Evolutionary conservation across 2,329 filamentous ascomycete genomes (phyloP).

Genomic region (Ceratocystis diversiconidia): DNA sequence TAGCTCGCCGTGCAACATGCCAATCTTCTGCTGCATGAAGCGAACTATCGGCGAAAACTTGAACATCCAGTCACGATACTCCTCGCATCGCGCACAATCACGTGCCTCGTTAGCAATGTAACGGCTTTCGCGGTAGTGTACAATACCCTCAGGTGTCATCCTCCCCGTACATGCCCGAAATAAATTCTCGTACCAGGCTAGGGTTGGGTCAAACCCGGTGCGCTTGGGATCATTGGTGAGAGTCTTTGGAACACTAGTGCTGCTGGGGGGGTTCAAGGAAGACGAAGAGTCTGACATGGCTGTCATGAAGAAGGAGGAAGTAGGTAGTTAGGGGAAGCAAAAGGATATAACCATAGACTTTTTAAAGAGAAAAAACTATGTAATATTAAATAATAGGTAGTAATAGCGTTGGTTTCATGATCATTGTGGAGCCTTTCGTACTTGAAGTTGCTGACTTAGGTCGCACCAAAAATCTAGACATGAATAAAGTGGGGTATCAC

Average conservation of each 20-base stretch:
- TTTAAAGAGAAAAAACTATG: neutral
- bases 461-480: constrained; percentile 1
- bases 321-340: neutral
- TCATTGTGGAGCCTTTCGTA: neutral
- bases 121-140: constrained; percentile 63
- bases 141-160: constrained; percentile 52
- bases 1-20: constrained; percentile 62
- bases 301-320: neutral
- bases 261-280: neutral
- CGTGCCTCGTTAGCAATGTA: constrained; percentile 60
- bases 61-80: constrained; percentile 70
- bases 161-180: constrained; percentile 67
- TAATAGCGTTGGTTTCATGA: neutral
- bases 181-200: constrained; percentile 63
- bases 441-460: neutral
- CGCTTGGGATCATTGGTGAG: constrained; percentile 44
- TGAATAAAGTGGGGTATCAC: neutral
- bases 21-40: constrained; percentile 73
- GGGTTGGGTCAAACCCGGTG: constrained; percentile 49
- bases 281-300: constrained; percentile 8
- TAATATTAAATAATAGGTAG: neutral
- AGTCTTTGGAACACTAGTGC: constrained; percentile 22
- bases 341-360: neutral
- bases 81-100: constrained; percentile 71
- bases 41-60: constrained; percentile 72